A percentile compares a stretch with the other conserved stretches of the same genome.
Conservation (phyloP, 208 protist species). For the Leptomonas seymouri region DNA sequence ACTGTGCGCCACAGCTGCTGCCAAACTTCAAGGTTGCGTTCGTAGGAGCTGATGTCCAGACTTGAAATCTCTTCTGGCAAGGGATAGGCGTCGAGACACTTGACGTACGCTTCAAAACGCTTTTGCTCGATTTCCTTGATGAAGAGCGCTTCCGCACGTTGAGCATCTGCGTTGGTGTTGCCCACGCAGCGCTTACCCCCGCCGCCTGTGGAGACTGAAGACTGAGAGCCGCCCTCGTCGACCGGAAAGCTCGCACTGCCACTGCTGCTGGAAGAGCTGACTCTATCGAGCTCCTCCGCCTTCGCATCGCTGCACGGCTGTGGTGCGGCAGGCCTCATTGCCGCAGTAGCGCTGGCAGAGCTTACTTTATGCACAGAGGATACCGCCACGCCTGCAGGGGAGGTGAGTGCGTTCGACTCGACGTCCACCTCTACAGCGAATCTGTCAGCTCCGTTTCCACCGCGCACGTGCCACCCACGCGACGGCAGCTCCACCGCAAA, state of each 20-base stretch:
- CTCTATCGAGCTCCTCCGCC: too few relatives aligned
- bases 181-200: neutral
- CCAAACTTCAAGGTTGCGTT: conserved; percentile 98
- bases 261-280: too few relatives aligned
- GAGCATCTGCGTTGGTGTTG: neutral
- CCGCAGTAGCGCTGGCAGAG: neutral
- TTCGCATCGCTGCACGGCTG: neutral
- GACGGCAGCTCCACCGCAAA: conserved; percentile 77
- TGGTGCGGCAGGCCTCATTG: neutral
- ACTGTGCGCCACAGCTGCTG: conserved; percentile 98
- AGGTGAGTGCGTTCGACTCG: conserved; percentile 9
- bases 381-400: neutral
- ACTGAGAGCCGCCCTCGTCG: neutral
- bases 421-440: neutral
- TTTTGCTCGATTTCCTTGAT: conserved; percentile 48
- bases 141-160: conserved; percentile 1
- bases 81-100: conserved; percentile 51
- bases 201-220: neutral
- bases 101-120: conserved; percentile 58
- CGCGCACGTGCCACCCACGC: conserved; percentile 57
- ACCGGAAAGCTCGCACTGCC: neutral
- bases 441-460: neutral
- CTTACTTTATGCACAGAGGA: neutral
- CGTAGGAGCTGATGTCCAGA: conserved; percentile 91
- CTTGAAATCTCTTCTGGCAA: conserved; percentile 11